Base-by-base conservation (phyloP, 306 rosid genomes). In the Cucumis sativus region DNA sequence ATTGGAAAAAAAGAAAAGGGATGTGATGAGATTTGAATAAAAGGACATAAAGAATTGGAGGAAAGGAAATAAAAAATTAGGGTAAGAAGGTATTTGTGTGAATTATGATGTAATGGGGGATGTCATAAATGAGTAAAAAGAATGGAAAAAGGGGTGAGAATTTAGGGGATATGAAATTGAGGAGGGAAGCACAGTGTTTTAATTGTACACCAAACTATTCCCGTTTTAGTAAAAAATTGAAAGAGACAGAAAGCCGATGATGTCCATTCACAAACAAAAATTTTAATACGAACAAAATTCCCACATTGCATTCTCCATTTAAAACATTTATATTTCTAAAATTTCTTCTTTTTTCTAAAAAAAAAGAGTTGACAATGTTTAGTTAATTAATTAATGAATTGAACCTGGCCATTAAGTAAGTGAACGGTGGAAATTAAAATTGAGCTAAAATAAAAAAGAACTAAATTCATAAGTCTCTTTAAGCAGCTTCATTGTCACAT, bases 171-270 rank as follows among this genome's bases (percentile, higher is more conserved):
- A 13, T 25, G 43, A 30, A 63, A 33, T 30, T 35, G 70, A 64
- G 70, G 23, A 16, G 70, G 6, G 37, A 10, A 57, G 28, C 16
- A 15, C 59, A 16, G 43, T 70, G 59, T 70, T 33, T 33, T 23
- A 13, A 70, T 21, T 69, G 20, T 12, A 69, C 56, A 12, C 21
- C 35, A 6, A 69, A 69, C 57, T 21, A 69, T 23, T 70, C 75
- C 75, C 59, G 33, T 70, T 70, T 70, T 45, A 13, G 75, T 45
- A 70, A 23, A 43, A 21, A 23, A 13, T 70, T 70, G 75, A 70
- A 70, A 70, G 59, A 23, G 75, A 70, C 75, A 45, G 58, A 70
- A 47, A 47, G 75, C 58, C 75, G 40, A 45, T 70, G 75, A 47
- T 47, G 75, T 70, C 58, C 40, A 70, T 47, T 47, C 3, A 3